Conservation (phyloP, 352 stramenopile genomes). For the Phytophthora sansomeana region DNA sequence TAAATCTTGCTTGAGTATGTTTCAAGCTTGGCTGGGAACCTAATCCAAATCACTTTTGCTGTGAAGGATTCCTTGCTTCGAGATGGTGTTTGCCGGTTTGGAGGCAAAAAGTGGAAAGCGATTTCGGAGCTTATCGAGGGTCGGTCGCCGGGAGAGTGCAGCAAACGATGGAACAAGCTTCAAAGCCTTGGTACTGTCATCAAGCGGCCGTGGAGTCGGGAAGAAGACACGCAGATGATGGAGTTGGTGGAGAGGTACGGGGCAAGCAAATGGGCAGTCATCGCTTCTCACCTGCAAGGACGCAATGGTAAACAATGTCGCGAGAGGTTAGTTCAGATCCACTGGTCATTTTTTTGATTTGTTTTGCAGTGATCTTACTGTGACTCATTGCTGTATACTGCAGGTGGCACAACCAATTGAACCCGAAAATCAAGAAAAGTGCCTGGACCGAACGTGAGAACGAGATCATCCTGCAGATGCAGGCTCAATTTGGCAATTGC, state of each 20-base stretch:
- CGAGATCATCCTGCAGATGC: conserved; percentile 80
- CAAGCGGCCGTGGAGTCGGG: conserved; percentile 72
- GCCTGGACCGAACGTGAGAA: conserved; percentile 90
- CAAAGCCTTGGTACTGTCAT: conserved; percentile 65
- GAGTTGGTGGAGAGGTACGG: conserved; percentile 65
- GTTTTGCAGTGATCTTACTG: too few species aligned
- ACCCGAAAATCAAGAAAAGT: conserved; percentile 80
- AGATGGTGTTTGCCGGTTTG: conserved; percentile 70
- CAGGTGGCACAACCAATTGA: conserved; percentile 90
- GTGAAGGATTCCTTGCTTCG: conserved; percentile 74
- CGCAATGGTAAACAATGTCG: conserved; percentile 91
- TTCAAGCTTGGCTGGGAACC: not conserved
- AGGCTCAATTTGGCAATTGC: conserved; percentile 93
- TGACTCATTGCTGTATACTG: not conserved
- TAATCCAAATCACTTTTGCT: conserved; percentile 4
- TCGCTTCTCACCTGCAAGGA: conserved; percentile 82
- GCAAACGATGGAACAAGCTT: conserved; percentile 73
- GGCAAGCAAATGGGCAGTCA: conserved; percentile 81
- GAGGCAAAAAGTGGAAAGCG: conserved; percentile 84
- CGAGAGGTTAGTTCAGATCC: conserved; percentile 56
- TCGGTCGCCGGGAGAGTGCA: conserved; percentile 64
- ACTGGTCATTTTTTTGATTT: not conserved
- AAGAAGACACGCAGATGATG: conserved; percentile 73
- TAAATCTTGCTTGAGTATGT: conserved; percentile 7
- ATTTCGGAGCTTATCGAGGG: conserved; percentile 63